Evolutionary conservation across 306 rosid species (phyloP), one percentile per base, ranked within the genome.

Genomic region (Gastrolobium bilobum): DNA sequence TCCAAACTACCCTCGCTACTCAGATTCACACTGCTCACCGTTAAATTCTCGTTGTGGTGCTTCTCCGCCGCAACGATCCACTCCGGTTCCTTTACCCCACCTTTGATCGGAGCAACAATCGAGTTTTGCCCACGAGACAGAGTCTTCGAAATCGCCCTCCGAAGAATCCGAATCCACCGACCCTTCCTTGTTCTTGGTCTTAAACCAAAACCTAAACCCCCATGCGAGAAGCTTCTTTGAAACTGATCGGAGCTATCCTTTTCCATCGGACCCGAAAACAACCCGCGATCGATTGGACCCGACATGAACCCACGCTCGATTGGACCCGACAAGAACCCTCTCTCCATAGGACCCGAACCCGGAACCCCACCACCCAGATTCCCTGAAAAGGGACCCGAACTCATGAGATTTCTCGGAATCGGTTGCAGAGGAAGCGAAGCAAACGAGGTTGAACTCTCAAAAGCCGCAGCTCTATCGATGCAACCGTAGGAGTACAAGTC

Each of bases 241-340:
- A 96, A 89, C 80, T 89, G 97, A 61, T 84, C 86, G 10, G 91
- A 78, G 50, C 76, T 26, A 0, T 77, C 92, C 56, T 80, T 96
- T 7, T 93, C 99, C 61, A 96, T 87, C 5, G 98, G 98, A 6
- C 98, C 98, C 2, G 99, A 93, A 64, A 87, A 95, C 8, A 95
- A 30, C 63, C 96, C 97, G 2, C 93, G 97, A 40, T 95, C 99
- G 42, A 95, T 79, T 6, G 99, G 99, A 34, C 99, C 99, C 6
- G 99, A 96, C 99, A 96, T 91, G 58, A 96, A 93, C 20, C 97
- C 97, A 1, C 99, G 91, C 83, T 96, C 99, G 8, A 96, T 96
- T 9, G 99, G 99, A 4, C 99, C 99, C 34, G 99, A 96, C 30
- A 96, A 7, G 59, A 96, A 96, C 4, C 99, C 99, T 31, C 98